Evolutionary conservation across 257 asterid genomes (phyloP).

Genomic region (Solanum sitiens): DNA sequence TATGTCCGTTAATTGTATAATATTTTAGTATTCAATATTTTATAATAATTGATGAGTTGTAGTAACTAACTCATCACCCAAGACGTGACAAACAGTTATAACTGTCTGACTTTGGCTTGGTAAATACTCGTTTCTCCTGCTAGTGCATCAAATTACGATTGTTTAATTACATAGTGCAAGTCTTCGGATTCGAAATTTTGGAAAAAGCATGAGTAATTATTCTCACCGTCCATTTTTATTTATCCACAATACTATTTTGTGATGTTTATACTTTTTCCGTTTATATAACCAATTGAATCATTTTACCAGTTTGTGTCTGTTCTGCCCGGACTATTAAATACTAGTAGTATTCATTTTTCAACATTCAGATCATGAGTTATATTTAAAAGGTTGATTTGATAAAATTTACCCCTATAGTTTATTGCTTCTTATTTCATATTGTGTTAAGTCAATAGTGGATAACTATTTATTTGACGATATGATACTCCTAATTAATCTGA

Average conservation of each 20-base stretch:
- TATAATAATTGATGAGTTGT: not conserved
- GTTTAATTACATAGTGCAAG: not conserved
- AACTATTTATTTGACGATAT: not conserved
- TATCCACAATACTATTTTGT: too few relatives aligned
- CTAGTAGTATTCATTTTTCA: too few relatives aligned
- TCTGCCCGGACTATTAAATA: not conserved
- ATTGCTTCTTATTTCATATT: too few relatives aligned
- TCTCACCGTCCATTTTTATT: too few relatives aligned
- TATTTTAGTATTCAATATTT: too few relatives aligned
- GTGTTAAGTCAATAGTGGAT: rapidly evolving
- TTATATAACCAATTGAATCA: not conserved
- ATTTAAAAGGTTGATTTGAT: not conserved
- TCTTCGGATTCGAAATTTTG: not conserved
- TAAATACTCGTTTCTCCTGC: too few relatives aligned
- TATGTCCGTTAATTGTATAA: not conserved
- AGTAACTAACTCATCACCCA: not conserved
- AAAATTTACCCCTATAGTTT: too few relatives aligned
- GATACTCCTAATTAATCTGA: not conserved
- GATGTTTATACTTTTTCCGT: too few relatives aligned
- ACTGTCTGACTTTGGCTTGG: not conserved
- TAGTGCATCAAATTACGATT: too few relatives aligned
- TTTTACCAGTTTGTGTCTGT: too few relatives aligned
- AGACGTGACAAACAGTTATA: not conserved
- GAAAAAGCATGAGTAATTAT: not conserved
- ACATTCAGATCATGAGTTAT: not conserved